Evolutionary conservation across 768 basidiomycete species (phyloP), one percentile per base, ranked within the genome.

Genomic region (Lyophyllum semitale): DNA sequence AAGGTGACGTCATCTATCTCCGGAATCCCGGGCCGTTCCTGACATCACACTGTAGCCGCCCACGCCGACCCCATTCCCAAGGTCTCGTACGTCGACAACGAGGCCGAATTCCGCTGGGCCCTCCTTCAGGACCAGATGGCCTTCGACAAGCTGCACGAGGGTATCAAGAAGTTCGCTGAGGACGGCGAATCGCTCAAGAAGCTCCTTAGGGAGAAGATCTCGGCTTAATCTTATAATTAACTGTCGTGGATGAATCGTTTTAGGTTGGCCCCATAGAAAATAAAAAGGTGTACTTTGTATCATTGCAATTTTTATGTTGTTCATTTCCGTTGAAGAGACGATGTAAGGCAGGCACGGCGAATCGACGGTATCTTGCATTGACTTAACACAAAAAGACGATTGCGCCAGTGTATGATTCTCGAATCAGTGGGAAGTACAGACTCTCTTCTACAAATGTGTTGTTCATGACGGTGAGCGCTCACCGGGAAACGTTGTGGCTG

Each of bases 121-220:
- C 88, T 98, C 54, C 85, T 97, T 66, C 83, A 94, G 67, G 95
- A 98, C 74, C 76, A 82, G 69, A 97, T 98, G 95, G 95, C 96
- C n/a, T 96, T 94, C 69, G 96, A 98, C 73, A 98, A 98, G 80
- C 81, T 98, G 52, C 93, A 97, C 73, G 93, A 98, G 77, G 97
- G 97, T 66, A 97, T 99, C 80, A 88, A 87, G 79, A 97, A 96
- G 76, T 99, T 99, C 69, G 95, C 94, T 48, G 94, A 91, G 78
- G 97, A 98, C 67, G 94, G 93, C 54, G 83, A 86, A 68, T 85
- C 91, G 3, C 87, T 99, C 76, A 97, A 96, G 83, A 72, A 74
- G 12, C 70, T 92, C 61, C 79, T 99, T 71, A 85, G 80, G 73
- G 60, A 85, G 74, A 91, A 88, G 72, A 68, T 92, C 53, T 69